Evolutionary conservation across 2,329 filamentous ascomycete species (phyloP).

Genomic region (Beauveria medogensis): DNA sequence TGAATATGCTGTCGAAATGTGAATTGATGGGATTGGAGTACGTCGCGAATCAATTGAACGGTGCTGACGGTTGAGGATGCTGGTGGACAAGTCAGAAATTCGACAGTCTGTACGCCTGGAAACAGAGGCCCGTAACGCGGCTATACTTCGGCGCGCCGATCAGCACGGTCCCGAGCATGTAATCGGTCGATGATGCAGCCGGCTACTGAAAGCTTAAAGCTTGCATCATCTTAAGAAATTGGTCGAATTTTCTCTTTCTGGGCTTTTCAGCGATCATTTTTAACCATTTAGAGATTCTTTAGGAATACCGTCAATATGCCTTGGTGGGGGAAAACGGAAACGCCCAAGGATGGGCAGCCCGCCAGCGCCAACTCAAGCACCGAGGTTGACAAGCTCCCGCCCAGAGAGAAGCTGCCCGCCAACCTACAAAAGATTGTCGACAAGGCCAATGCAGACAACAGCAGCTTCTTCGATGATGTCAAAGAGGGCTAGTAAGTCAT

Average conservation of each 20-base stretch:
- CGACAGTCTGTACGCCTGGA: conserved; percentile 23
- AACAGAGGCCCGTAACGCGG: conserved; percentile 21
- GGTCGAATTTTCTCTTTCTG: background rate
- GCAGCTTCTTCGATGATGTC: conserved; percentile 68
- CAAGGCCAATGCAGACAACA: conserved; percentile 48
- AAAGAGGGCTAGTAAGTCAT: conserved; percentile 67
- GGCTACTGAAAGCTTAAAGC: background rate
- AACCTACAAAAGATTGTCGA: conserved; percentile 52
- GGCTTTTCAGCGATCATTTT: background rate
- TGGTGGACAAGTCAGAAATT: conserved; percentile 11
- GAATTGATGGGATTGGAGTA: conserved; percentile 22
- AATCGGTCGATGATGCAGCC: background rate
- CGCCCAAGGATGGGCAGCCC: conserved; percentile 20
- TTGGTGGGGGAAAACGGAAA: conserved; percentile 36
- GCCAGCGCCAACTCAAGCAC: conserved; percentile 12
- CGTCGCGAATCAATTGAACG: conserved; percentile 12
- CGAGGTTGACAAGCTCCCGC: conserved; percentile 39
- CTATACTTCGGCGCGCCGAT: conserved; percentile 7
- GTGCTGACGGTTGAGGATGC: conserved; percentile 8
- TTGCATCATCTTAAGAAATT: background rate
- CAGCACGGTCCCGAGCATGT: background rate
- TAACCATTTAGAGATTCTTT: background rate
- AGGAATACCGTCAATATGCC: conserved; percentile 19
- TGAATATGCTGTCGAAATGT: conserved; percentile 7
- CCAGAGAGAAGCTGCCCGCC: conserved; percentile 43